Base-by-base conservation (phyloP, 2,329 filamentous ascomycete genomes). In the Dendrostoma leiphaemia region DNA sequence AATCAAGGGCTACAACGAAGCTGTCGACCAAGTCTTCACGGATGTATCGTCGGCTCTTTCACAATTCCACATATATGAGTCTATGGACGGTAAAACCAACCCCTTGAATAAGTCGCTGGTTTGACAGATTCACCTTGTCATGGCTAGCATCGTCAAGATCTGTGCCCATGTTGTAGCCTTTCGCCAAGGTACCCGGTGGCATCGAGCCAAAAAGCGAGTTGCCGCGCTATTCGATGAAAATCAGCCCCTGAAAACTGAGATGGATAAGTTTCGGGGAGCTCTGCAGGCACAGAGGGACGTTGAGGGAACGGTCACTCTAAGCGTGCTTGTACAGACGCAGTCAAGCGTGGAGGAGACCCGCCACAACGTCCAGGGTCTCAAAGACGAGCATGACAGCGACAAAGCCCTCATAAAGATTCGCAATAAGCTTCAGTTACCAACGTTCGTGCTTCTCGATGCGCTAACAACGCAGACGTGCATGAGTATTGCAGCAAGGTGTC, bases 151-250 rank as follows among this genome's bases (percentile, higher is more conserved):
- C 23, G 63, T 66, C 29, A 64, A 61, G 43, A 13, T 66, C 3
- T 65, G 63, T 41, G 64, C 63, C 12, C 60, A 65, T 17, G 63
- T 65, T 3, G 59, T 66, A 13, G 63, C 63, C n/a, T 65, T 65
- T 37, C 58, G 57, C n/a, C 64, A 66, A 28, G 59, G 62, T 9
- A n/a, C n/a, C n/a, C n/a, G n/a, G n/a, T n/a, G n/a, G n/a, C n/a
- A n/a, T n/a, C n/a, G n/a, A n/a, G n/a, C n/a, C n/a, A n/a, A n/a
- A n/a, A n/a, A 46, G 61, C 29, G 59, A 57, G 32, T 28, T 59
- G 40, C 51, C 60, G 15, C 62, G 62, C 26, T 28, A 64, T 60
- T 65, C 10, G 57, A 65, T 6, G 61, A 63, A 6, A 60, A 66
- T 51, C 60, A 59, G 8, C 60, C 51, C 24, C 28, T 66, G 6